Evolutionary conservation across 805 yeast species (phyloP), one percentile per base, ranked within the genome.

Genomic region (Sugiyamaella floridensis): DNA sequence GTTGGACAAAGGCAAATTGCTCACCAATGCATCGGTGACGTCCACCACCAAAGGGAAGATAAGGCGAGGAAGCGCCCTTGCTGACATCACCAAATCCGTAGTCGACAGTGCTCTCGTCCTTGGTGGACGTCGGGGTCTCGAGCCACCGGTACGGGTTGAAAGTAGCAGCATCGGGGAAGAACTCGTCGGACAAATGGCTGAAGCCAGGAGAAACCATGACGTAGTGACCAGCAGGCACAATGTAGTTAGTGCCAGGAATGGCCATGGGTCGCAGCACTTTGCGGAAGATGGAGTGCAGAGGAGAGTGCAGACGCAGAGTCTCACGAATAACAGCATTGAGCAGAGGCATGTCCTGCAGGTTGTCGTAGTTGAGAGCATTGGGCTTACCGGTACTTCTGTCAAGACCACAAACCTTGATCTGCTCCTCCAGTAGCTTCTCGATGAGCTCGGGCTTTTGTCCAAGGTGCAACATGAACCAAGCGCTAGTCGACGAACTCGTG

Each of bases 1-100:
- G 79, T 76, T 93, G 99, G 60, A 85, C 82, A 70, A 83, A 88
- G 22, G 99, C 99, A 73, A 93, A 93, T 69, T 92, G 98, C 73
- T 93, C 99, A 68, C 99, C 99, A 65, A 93, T 92, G 74, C 99
- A 93, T 75, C 99, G 86, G 71, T 93, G 99, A 78, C 99, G 86
- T 61, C 99, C 99, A 71, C 98, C 99, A 62, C 99, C 99, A 65
- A 93, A 93, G 52, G 99, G 99, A 68, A 93, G 80, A 73, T 89
- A 93, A 54, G 98, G 96, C 43, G 97, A 88, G 29, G 87, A 76
- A 50, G 92, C 98, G 73, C 98, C 99, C 74, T 93, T 93, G 45
- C 96, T 83, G 58, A 93, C 87, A 55, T 88, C 86, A 67, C 97
- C 97, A 63, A 92, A 92, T n/a, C 98, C 98, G 68, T 90, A 92